phyloP scores from a whole-genome alignment of 2,329 filamentous ascomycete species.

The Microdochium nivale region DNA sequence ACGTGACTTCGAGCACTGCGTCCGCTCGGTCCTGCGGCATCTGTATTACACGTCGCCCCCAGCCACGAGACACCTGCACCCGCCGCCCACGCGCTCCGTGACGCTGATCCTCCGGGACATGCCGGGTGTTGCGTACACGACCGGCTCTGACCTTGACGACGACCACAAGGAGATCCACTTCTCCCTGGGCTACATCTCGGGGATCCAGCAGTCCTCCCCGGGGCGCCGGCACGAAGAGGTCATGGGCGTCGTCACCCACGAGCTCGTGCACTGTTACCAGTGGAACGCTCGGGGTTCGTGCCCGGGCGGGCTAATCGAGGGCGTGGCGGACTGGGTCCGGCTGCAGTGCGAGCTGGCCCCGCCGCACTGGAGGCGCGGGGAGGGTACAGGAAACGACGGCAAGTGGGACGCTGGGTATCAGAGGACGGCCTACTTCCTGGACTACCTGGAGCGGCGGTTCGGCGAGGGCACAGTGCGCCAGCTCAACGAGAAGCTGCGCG shows the following conservation, averaged over 20 bases:
- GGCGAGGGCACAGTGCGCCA: constrained; percentile 49
- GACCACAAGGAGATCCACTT: constrained; percentile 94
- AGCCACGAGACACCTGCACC: constrained; percentile 12
- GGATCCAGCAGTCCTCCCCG: constrained; percentile 29
- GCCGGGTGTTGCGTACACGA: constrained; percentile 84
- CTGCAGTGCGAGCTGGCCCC: constrained; percentile 64
- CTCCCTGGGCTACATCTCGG: constrained; percentile 64
- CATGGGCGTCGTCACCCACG: constrained; percentile 76
- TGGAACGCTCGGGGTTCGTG: constrained; percentile 55
- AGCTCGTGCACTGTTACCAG: constrained; percentile 93
- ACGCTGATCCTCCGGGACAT: constrained; percentile 75
- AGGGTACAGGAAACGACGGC: constrained; percentile 22
- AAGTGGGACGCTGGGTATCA: constrained; percentile 90
- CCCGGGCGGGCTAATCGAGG: constrained; percentile 77
- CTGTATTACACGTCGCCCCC: constrained; percentile 51
- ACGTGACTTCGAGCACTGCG: constrained; percentile 51
- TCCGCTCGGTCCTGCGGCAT: constrained; percentile 59
- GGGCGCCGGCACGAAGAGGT: constrained; percentile 53
- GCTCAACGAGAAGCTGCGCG: constrained; percentile 60
- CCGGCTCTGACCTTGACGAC: constrained; percentile 64
- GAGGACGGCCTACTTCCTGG: constrained; percentile 82
- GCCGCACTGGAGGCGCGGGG: constrained; percentile 66
- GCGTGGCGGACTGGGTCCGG: constrained; percentile 88
- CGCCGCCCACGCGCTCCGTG: constrained; percentile 68
- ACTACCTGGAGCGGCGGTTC: constrained; percentile 68